Evolutionary conservation across 768 basidiomycete genomes (phyloP).

Genomic region (Auricularia heimuer): DNA sequence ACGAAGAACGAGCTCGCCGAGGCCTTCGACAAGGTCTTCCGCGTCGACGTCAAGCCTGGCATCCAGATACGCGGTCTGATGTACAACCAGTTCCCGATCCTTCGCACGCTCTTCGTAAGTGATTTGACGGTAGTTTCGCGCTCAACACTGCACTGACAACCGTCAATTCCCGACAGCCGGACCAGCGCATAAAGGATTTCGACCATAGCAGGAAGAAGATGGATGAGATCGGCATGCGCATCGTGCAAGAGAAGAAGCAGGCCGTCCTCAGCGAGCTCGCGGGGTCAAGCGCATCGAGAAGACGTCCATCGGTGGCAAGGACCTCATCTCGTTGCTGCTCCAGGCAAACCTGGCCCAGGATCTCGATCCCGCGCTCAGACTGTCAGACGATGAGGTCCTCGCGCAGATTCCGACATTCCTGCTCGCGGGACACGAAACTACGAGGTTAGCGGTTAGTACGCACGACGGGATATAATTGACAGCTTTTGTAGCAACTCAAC

Average conservation of each 20-base stretch:
- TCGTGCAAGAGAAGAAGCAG: neutral
- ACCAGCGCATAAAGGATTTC: slow-evolving; percentile 4
- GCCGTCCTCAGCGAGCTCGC: neutral
- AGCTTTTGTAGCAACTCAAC: slow-evolving; percentile 7
- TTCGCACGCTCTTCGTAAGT: neutral
- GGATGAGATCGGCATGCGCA: neutral
- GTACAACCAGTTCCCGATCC: slow-evolving; percentile 3
- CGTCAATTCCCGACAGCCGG: neutral
- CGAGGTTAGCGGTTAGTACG: neutral
- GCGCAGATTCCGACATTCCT: slow-evolving; percentile 49
- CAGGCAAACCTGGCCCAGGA: slow-evolving; percentile 24
- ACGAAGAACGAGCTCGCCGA: slow-evolving; percentile 22
- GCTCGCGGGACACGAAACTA: slow-evolving; percentile 33
- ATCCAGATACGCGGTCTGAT: slow-evolving; percentile 21
- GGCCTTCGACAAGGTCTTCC: slow-evolving; percentile 26
- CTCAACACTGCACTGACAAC: neutral
- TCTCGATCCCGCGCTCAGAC: slow-evolving; percentile 13
- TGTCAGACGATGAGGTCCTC: slow-evolving; percentile 23
- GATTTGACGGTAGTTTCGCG: neutral
- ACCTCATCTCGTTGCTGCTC: slow-evolving; percentile 21
- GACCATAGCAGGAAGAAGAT: neutral
- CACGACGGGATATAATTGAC: too few relatives aligned
- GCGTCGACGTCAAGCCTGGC: slow-evolving; percentile 5
- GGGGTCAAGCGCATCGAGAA: neutral
- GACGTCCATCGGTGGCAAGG: slow-evolving; percentile 11